Evolutionary conservation across 805 yeast genomes (phyloP), one percentile per base, ranked within the genome.

Genomic region (Barnettozyma wickerhamii): DNA sequence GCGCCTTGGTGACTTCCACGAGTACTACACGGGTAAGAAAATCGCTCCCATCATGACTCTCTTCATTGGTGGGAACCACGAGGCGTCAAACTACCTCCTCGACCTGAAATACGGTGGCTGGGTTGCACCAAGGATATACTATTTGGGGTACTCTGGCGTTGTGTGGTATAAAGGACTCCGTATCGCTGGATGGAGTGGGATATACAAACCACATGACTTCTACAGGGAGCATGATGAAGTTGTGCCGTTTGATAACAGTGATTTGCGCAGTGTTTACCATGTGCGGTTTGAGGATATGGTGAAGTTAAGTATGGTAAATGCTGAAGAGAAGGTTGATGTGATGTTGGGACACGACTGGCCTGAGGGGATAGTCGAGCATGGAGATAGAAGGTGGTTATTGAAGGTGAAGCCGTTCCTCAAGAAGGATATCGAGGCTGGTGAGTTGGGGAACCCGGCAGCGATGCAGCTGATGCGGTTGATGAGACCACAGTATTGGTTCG

Each of bases 321-420:
- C 53, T 43, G 50, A 51, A 44, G 10, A 46, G 46, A 37, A 50
- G 14, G 35, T 77, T 6, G 84, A 86, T 50, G 57, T 89, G 1
- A 69, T 83, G 57, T 45, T 91, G 39, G 75, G 86, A 24, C 99
- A 93, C 61, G 99, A 93, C 65, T 93, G 99, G 99, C 99, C 99
- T 0, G 79, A 71, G 30, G 86, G 84, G 4, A 79, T 90, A 9
- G 83, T 73, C 32, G 62, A 75, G 5, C 63, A 74, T 58, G 98
- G 97, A 0, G 60, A 84, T 51, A 14, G 68, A n/a, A 47, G 59
- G 0, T 42, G 51, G 19, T 63, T 93, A 10, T 52, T 91, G 19
- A 53, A 56, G 20, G 48, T 52, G 10, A 93, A 93, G 58, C 86
- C 84, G 0, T 84, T 71, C 53, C 85, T 93, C 59, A 66, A 63